phyloP scores from a whole-genome alignment of 192 early-diverging fungal genomes.

The Entomortierella parvispora region DNA sequence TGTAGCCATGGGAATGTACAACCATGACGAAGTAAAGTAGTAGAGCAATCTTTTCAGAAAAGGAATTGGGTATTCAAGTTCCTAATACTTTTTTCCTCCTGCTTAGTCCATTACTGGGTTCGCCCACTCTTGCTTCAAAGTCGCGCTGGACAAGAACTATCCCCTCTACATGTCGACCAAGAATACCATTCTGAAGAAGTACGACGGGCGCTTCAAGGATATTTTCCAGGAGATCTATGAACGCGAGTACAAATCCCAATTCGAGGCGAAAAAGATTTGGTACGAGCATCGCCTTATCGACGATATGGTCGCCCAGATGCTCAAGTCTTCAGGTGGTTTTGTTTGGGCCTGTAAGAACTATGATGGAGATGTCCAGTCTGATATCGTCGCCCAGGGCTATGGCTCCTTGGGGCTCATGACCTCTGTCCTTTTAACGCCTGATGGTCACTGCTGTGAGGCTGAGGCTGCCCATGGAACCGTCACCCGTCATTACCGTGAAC shows the following conservation, averaged over 20 bases:
- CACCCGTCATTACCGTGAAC: conserved; percentile 93
- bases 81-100: neutral
- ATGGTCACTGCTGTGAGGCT: conserved; percentile 90
- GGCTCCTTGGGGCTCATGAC: conserved; percentile 97
- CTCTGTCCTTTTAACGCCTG: conserved; percentile 93
- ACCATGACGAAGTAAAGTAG: conserved; percentile 71
- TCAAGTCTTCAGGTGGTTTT: conserved; percentile 95
- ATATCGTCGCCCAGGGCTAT: conserved; percentile 96
- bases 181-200: conserved; percentile 96
- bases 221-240: conserved; percentile 95
- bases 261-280: conserved; percentile 88
- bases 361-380: conserved; percentile 96
- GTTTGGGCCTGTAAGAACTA: conserved; percentile 97
- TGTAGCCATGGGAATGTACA: conserved; percentile 98
- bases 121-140: conserved; percentile 94
- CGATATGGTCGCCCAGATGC: conserved; percentile 98
- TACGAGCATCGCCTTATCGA: conserved; percentile 99
- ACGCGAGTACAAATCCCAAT: conserved; percentile 79
- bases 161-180: conserved; percentile 97
- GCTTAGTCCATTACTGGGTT: conserved; percentile 88
- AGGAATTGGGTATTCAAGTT: too few relatives aligned
- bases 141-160: conserved; percentile 89
- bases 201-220: conserved; percentile 99
- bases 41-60: neutral
- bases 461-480: conserved; percentile 99